phyloP scores from a whole-genome alignment of 768 basidiomycete genomes.

The Leccinum arenicola region DNA sequence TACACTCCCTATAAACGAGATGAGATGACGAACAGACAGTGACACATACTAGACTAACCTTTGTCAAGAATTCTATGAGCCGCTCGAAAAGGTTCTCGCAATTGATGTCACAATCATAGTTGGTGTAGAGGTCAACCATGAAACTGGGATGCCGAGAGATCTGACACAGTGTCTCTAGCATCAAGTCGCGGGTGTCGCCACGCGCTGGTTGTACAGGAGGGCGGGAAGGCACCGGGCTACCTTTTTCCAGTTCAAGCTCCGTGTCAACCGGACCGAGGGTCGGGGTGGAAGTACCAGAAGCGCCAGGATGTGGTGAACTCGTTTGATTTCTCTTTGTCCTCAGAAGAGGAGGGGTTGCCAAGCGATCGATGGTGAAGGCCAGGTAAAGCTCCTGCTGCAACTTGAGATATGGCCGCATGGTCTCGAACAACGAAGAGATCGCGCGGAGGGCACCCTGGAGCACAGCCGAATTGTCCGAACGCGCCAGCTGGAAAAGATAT shows the following conservation, averaged over 20 bases:
- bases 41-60: conserved; percentile 45
- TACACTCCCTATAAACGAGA: conserved; percentile 65
- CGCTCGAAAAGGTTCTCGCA: conserved; percentile 96
- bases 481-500: conserved; percentile 93
- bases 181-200: conserved; percentile 83
- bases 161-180: conserved; percentile 83
- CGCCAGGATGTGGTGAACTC: conserved; percentile 51
- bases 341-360: conserved; percentile 55
- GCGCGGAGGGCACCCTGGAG: conserved; percentile 80
- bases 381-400: conserved; percentile 94
- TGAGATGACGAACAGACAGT: conserved; percentile 4
- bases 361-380: conserved; percentile 88
- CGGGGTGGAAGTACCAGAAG: conserved; percentile 46
- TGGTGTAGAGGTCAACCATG: conserved; percentile 93
- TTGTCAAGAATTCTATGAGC: conserved; percentile 82
- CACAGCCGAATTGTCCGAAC: conserved; percentile 81
- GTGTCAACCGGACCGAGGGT: conserved; percentile 36
- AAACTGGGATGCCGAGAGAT: conserved; percentile 83
- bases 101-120: conserved; percentile 97
- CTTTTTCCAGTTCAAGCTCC: conserved; percentile 46
- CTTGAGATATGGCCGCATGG: conserved; percentile 83
- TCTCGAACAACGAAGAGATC: conserved; percentile 84
- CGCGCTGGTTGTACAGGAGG: conserved; percentile 71
- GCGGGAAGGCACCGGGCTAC: conserved; percentile 49
- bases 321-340: conserved; percentile 34